A percentile compares a stretch with the other conserved stretches of the same genome.
These are phyloP conservation scores for Fusarium gaditjirri DNA, from an alignment of 2,329 filamentous ascomycete species.

Conservation along the genomic window DNA sequence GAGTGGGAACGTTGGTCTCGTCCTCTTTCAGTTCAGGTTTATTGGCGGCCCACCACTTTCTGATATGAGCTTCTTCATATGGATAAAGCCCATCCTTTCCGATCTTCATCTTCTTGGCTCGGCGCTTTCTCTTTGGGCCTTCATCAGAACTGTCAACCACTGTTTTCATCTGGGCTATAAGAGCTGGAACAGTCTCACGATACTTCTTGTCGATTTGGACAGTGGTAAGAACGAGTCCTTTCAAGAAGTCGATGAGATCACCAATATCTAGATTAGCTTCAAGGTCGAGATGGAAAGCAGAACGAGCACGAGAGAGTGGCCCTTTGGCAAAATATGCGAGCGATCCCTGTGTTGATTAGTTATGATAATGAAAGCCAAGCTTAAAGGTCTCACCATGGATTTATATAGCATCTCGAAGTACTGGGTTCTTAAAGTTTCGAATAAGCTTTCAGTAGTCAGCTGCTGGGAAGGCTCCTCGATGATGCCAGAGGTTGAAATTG, in stretches of 20 bases:
- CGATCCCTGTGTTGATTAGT: conserved; percentile 65
- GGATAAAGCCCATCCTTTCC: conserved; percentile 77
- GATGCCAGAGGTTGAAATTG: not conserved
- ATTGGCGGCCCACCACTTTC: conserved; percentile 75
- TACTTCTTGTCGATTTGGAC: conserved; percentile 83
- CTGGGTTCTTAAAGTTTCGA: conserved; percentile 67
- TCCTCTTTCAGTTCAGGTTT: conserved; percentile 63
- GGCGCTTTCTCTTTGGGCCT: conserved; percentile 58
- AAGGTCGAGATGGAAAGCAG: conserved; percentile 72
- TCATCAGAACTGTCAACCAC: conserved; percentile 66
- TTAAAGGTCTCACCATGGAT: conserved; percentile 63
- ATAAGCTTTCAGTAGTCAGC: conserved; percentile 62
- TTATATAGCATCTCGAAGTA: conserved; percentile 71
- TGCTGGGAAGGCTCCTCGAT: conserved; percentile 38
- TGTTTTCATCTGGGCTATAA: conserved; percentile 68
- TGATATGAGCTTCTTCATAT: conserved; percentile 71
- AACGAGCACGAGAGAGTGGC: conserved; percentile 78
- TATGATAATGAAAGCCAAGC: not conserved
- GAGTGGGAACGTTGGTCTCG: conserved; percentile 58
- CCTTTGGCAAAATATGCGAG: conserved; percentile 88
- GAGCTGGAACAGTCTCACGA: conserved; percentile 72
- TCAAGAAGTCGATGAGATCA: conserved; percentile 75
- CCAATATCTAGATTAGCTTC: conserved; percentile 69
- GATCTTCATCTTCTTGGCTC: conserved; percentile 72
- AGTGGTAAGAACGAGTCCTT: conserved; percentile 72